These are phyloP conservation scores for Epichloe elymi DNA, from an alignment of 2,329 filamentous ascomycete species.

Conservation along the genomic window DNA sequence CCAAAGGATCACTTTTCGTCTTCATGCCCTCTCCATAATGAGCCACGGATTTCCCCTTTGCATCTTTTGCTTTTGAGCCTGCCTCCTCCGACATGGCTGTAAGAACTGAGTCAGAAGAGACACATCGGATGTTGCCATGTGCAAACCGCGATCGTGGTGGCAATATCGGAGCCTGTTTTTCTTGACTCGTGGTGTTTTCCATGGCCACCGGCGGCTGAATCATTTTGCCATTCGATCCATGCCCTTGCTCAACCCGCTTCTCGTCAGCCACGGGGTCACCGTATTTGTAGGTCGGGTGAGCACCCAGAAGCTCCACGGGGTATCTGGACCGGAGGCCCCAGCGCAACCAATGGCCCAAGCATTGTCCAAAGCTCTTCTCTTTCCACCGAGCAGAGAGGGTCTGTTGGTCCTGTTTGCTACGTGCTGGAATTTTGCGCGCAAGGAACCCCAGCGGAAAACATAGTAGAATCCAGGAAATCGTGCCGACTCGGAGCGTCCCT, in stretches of 20 bases:
- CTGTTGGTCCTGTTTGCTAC: slow-evolving; percentile 5
- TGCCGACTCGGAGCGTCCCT: slow-evolving; percentile 16
- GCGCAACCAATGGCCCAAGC: slow-evolving; percentile 9
- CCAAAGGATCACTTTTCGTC: not conserved
- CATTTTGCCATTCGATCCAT: not conserved
- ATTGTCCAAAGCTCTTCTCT: slow-evolving; percentile 1
- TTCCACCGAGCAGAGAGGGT: slow-evolving; percentile 8
- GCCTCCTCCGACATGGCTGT: not conserved
- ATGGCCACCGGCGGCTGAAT: not conserved
- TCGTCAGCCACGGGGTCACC: not conserved
- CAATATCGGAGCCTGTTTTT: not conserved
- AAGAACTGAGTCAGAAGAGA: not conserved
- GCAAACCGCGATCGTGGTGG: not conserved
- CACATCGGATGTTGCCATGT: not conserved
- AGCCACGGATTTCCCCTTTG: not conserved
- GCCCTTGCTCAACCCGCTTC: not conserved
- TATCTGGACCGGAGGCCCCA: slow-evolving; percentile 10
- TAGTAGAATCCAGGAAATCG: slow-evolving; percentile 16
- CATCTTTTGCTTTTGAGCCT: not conserved
- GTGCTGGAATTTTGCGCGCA: slow-evolving; percentile 6
- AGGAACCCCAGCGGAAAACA: slow-evolving; percentile 6
- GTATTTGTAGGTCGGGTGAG: slow-evolving; percentile 1
- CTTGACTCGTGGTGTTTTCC: not conserved
- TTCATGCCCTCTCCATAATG: not conserved
- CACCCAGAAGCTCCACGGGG: slow-evolving; percentile 8